A percentile compares a stretch with the other conserved stretches of the same genome.
Conservation (phyloP, 1,284 basidiomycete genomes). For the Wallemia ichthyophaga region DNA sequence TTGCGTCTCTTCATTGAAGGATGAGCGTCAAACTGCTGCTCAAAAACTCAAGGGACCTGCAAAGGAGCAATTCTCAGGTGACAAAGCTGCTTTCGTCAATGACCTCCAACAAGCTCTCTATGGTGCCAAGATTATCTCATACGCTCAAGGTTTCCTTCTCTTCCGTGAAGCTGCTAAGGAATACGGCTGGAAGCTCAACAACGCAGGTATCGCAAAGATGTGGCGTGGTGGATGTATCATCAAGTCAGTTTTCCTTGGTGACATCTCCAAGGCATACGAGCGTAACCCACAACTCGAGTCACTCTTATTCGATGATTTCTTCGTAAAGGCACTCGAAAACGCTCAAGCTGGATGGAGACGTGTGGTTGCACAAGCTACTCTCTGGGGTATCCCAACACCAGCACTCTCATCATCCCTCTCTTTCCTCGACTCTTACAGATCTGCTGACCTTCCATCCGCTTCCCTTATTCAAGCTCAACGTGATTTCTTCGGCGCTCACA, state of each 20-base stretch:
- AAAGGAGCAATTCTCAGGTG: slow-evolving; percentile 76
- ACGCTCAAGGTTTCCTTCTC: slow-evolving; percentile 98
- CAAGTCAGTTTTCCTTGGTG: slow-evolving; percentile 77
- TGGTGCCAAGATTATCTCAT: slow-evolving; percentile 96
- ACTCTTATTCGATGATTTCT: slow-evolving; percentile 87
- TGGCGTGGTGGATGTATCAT: slow-evolving; percentile 99
- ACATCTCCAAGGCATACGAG: slow-evolving; percentile 73
- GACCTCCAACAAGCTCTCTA: slow-evolving; percentile 98
- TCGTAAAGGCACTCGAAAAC: slow-evolving; percentile 78
- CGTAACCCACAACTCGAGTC: slow-evolving; percentile 71
- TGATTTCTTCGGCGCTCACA: slow-evolving; percentile 80
- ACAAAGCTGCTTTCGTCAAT: slow-evolving; percentile 96
- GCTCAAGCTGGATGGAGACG: slow-evolving; percentile 97
- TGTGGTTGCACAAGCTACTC: slow-evolving; percentile 76
- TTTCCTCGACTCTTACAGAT: slow-evolving; percentile 90
- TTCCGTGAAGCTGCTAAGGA: slow-evolving; percentile 96
- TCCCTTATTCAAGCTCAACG: slow-evolving; percentile 74
- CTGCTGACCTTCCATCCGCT: slow-evolving; percentile 60
- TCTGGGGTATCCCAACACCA: slow-evolving; percentile 92
- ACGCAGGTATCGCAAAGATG: slow-evolving; percentile 91
- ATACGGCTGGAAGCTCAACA: slow-evolving; percentile 67
- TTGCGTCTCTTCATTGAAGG: slow-evolving; percentile 88
- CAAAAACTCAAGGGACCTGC: slow-evolving; percentile 67
- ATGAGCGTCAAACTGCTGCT: slow-evolving; percentile 80
- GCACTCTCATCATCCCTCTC: slow-evolving; percentile 88